Base-by-base conservation (phyloP, 1,284 basidiomycete genomes). In the Trichosporon sp. region DNA sequence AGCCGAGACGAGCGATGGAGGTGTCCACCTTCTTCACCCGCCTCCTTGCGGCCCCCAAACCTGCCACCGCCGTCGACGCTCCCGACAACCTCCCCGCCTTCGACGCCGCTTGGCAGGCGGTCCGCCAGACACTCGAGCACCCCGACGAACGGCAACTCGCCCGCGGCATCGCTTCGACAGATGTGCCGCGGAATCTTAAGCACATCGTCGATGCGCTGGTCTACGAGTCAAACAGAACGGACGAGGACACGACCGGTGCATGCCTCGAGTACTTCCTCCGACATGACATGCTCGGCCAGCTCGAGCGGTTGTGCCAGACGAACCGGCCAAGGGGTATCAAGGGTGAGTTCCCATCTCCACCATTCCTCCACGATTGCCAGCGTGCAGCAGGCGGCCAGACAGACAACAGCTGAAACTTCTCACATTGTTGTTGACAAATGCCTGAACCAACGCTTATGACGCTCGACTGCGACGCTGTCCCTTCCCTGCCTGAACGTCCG, bases 251-350 rank as follows among this genome's bases (percentile, higher is more conserved):
- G 11, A 93, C 92, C 2, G 94, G 94, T 26, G 90, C 89, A 16
- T 96, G 94, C 80, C 86, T 97, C 73, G 96, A 98, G 83, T 94
- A 93, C 83, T 87, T 97, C 37, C 85, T 98, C 66, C 93, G 95
- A 85, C 91, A 96, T 78, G 93, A 94, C 85, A 88, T 96, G 0
- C 86, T 96, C 21, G 90, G 90, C 1, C 89, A 88, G 1, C 89
- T 97, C n/a, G 94, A 95, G 71, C 89, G 90, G 77, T 87, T 95
- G 38, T 93, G 92, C 79, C 91, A 93, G 78, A 82, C 88, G 1
- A 94, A 96, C 83, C 87, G 92, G 63, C 94, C 93, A 1, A 88
- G 89, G 65, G 94, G 93, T 19, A 90, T 94, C 75, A 92, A 94
- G 81, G 77, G 83, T 83, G 48, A 69, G 76, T 73, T 6, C 21